These are phyloP conservation scores for Cinnamomum chago DNA, from an alignment of 164 flowering plant genomes.

Conservation along the genomic window DNA sequence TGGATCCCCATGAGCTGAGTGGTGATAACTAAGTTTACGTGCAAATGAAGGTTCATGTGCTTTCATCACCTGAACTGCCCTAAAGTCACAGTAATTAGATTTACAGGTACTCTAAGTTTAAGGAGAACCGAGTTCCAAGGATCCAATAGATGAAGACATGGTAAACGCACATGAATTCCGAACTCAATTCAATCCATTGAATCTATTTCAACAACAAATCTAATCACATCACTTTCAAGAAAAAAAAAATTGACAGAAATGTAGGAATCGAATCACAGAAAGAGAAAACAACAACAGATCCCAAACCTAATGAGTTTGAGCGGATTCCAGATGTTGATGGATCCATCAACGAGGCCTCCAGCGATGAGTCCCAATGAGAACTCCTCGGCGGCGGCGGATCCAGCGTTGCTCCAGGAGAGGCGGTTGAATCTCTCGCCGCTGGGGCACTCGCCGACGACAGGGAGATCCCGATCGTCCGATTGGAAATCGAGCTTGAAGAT, in stretches of 20 bases:
- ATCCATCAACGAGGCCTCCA: constrained; percentile 91
- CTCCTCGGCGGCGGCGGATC: constrained; percentile 49
- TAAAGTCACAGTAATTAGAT: no score
- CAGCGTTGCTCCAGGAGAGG: constrained; percentile 72
- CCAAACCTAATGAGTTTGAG: constrained; percentile 54
- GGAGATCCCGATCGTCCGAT: constrained; percentile 71
- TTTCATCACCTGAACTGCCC: no score
- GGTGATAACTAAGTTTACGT: no score
- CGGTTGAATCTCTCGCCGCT: constrained; percentile 87
- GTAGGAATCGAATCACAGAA: neutral
- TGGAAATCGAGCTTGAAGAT: constrained; percentile 86
- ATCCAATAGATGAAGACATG: neutral
- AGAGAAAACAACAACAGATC: neutral
- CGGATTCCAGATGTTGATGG: constrained; percentile 88
- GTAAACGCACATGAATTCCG: neutral
- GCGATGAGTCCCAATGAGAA: constrained; percentile 77
- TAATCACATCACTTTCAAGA: neutral
- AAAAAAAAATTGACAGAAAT: constrained; percentile 22
- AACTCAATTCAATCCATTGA: neutral
- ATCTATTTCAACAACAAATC: neutral
- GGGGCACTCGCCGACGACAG: constrained; percentile 48
- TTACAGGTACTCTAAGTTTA: no score
- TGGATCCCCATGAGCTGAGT: no score
- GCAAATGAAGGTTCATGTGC: no score
- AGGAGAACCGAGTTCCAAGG: neutral